phyloP scores from a whole-genome alignment of 768 basidiomycete species.

The Trametes cubensis region DNA sequence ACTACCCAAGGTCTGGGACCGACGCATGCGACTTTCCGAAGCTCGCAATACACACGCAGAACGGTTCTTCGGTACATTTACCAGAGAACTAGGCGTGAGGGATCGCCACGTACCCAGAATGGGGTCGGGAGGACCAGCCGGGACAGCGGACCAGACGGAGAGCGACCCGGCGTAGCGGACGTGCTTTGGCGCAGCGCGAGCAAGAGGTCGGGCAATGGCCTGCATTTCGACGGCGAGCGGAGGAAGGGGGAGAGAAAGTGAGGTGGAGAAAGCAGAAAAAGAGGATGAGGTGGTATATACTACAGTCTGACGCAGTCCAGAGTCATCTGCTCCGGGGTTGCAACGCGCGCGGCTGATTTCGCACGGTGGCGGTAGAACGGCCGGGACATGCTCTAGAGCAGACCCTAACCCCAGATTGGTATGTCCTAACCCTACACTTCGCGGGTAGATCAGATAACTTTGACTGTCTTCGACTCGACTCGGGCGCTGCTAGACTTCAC shows the following conservation, averaged over 20 bases:
- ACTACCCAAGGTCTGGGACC: neutral
- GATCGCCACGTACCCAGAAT: constrained; percentile 71
- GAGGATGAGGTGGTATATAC: constrained; percentile 19
- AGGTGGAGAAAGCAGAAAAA: constrained; percentile 27
- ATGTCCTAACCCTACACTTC: constrained; percentile 14
- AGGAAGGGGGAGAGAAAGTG: constrained; percentile 27
- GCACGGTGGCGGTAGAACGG: constrained; percentile 25
- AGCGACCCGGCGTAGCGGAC: constrained; percentile 44
- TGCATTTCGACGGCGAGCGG: constrained; percentile 41
- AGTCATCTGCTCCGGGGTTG: constrained; percentile 3
- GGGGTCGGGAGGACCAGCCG: constrained; percentile 88
- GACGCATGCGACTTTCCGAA: neutral
- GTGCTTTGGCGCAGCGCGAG: constrained; percentile 52
- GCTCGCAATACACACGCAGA: constrained; percentile 8
- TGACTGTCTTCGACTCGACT: constrained; percentile 18
- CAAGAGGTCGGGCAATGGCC: constrained; percentile 44
- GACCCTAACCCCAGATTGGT: constrained; percentile 18
- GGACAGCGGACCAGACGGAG: constrained; percentile 82
- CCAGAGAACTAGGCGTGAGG: constrained; percentile 8
- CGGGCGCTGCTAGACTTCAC: constrained; percentile 9
- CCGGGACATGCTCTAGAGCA: constrained; percentile 12
- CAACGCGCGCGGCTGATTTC: constrained; percentile 12
- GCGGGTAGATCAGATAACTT: constrained; percentile 19
- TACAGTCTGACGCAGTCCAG: neutral
- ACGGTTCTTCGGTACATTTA: constrained; percentile 16